Evolutionary conservation across 371 early-diverging fungal species (phyloP).

Genomic region (Rhizomucor miehei): DNA sequence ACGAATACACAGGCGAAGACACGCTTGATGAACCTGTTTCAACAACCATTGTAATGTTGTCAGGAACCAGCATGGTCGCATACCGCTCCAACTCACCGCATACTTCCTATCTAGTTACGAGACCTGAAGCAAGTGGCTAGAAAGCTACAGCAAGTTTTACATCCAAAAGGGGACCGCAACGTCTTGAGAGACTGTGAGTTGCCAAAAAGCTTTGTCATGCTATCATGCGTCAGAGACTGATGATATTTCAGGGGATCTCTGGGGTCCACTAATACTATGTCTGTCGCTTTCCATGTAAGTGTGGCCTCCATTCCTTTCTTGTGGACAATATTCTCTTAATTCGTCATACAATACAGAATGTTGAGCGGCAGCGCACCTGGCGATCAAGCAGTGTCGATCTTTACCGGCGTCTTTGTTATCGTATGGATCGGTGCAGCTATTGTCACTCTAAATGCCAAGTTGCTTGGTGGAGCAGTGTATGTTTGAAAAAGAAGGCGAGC

Average conservation of each 20-base stretch:
- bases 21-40: constrained; percentile 94
- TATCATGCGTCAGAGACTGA: neutral
- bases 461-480: constrained; percentile 91
- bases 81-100: neutral
- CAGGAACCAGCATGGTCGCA: too few species aligned
- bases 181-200: constrained; percentile 76
- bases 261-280: constrained; percentile 94
- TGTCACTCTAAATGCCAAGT: constrained; percentile 90
- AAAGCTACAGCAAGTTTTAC: constrained; percentile 74
- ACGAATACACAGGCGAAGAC: constrained; percentile 42
- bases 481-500: too few species aligned
- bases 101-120: constrained; percentile 51
- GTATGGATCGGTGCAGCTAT: constrained; percentile 93
- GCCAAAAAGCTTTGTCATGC: constrained; percentile 11
- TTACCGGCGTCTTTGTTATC: constrained; percentile 89
- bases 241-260: constrained; percentile 82
- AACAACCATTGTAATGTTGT: constrained; percentile 66
- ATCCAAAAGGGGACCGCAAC: constrained; percentile 64
- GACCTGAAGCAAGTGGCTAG: constrained; percentile 72
- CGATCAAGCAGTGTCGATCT: constrained; percentile 81
- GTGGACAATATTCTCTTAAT: neutral
- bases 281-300: constrained; percentile 72
- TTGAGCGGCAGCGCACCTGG: constrained; percentile 63
- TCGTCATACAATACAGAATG: constrained; percentile 20
- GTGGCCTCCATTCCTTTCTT: too few species aligned